phyloP scores from a whole-genome alignment of 768 basidiomycete species.

The Termitomyces sp. region DNA sequence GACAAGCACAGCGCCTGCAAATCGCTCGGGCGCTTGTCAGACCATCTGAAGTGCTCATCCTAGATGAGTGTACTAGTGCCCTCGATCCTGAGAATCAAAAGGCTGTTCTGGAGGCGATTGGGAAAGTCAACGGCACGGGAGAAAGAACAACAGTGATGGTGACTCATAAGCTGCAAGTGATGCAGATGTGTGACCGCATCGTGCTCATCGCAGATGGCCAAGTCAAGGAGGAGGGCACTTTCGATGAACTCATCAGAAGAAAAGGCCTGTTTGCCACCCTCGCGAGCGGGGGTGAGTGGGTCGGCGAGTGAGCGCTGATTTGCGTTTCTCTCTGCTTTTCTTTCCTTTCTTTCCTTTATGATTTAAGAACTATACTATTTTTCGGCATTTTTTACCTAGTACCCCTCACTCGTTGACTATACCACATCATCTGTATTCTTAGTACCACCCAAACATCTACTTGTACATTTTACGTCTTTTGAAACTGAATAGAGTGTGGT shows the following conservation, averaged over 20 bases:
- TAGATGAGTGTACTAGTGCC: slow-evolving; percentile 96
- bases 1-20: slow-evolving; percentile 89
- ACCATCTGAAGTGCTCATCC: slow-evolving; percentile 64
- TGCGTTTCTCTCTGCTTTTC: slow-evolving; percentile 1
- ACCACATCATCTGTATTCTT: slow-evolving; percentile 10
- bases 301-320: slow-evolving; percentile 10
- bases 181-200: slow-evolving; percentile 90
- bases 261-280: slow-evolving; percentile 73
- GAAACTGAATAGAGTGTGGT: slow-evolving; percentile 7
- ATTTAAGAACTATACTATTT: neutral
- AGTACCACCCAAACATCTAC: neutral
- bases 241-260: slow-evolving; percentile 59
- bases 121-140: slow-evolving; percentile 27
- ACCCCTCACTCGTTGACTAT: slow-evolving; percentile 2
- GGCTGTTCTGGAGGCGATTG: slow-evolving; percentile 54
- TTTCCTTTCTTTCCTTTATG: neutral
- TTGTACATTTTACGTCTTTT: slow-evolving; percentile 2
- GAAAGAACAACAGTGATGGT: slow-evolving; percentile 85
- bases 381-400: slow-evolving; percentile 5
- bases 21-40: slow-evolving; percentile 89
- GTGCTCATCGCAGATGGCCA: slow-evolving; percentile 74
- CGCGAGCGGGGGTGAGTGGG: slow-evolving; percentile 55
- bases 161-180: slow-evolving; percentile 87
- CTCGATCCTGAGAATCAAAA: slow-evolving; percentile 82
- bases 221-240: slow-evolving; percentile 75